A percentile compares a stretch with the other conserved stretches of the same genome.
phyloP scores from a whole-genome alignment of 2,329 filamentous ascomycete genomes.

The Sporothrix euskadiensis region DNA sequence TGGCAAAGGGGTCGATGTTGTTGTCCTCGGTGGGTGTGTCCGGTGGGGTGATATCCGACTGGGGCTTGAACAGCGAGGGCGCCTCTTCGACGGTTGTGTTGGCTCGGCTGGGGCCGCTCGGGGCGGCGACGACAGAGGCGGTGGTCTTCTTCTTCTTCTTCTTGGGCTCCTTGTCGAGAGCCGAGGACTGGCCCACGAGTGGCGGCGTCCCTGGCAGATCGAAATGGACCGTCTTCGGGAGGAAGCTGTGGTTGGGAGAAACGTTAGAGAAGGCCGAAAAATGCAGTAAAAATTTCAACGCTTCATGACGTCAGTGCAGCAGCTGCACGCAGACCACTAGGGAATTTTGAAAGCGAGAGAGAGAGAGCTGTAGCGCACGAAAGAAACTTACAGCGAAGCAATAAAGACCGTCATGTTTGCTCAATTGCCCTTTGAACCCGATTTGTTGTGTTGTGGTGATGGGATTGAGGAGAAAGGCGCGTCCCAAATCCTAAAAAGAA shows the following conservation, averaged over 20 bases:
- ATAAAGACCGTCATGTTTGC: conserved; percentile 45
- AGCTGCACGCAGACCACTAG: neutral
- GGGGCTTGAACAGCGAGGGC: conserved; percentile 56
- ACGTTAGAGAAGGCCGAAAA: no score
- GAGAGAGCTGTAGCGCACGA: neutral
- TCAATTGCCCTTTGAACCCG: conserved; percentile 18
- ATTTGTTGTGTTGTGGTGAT: neutral
- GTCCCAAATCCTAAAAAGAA: neutral
- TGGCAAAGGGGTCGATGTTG: conserved; percentile 53
- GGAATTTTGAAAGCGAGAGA: neutral
- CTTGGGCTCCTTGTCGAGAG: conserved; percentile 32
- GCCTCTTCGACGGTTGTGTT: conserved; percentile 41
- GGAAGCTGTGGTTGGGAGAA: conserved; percentile 61
- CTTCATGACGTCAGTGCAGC: conserved; percentile 32
- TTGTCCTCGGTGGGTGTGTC: conserved; percentile 56
- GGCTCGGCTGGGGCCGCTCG: neutral
- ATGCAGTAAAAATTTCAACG: conserved; percentile 25
- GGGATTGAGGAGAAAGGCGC: neutral
- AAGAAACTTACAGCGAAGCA: conserved; percentile 44
- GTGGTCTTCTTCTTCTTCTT: conserved; percentile 34
- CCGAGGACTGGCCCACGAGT: conserved; percentile 33
- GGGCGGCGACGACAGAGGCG: neutral
- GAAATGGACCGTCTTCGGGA: conserved; percentile 91
- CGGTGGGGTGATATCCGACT: conserved; percentile 54
- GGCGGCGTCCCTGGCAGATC: conserved; percentile 60